Evolutionary conservation across 2,329 filamentous ascomycete genomes (phyloP), one percentile per base, ranked within the genome.

Genomic region (Xylaria hypoxylon): DNA sequence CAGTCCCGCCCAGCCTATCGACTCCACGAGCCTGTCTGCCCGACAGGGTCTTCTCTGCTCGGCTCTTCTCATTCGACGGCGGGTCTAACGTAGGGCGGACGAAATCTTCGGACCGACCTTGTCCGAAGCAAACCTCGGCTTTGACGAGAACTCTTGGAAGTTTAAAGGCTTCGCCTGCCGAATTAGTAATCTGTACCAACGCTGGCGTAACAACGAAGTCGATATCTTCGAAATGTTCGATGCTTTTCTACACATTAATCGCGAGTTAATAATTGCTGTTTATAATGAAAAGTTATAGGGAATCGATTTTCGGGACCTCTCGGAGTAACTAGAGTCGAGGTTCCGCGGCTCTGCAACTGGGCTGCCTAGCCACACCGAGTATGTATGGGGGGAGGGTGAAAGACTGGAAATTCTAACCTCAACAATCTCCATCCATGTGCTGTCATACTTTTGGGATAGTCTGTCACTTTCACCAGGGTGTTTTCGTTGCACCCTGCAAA

Each of bases 141-240:
- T 63, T 62, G 8, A 63, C 33, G 1, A 62, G 33, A 5, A 66
- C 59, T 19, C 35, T 47, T 31, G 45, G 59, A 1, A 15, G 0
- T 0, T 26, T 19, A n/a, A 66, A 66, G 5, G 10, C 13, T 3
- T 63, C 59, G 0, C 59, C 59, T 15, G 15, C 22, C 5, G 64
- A 66, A 19, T 66, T 66, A 1, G 44, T 59, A 5, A 58, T 1
- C 35, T 63, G 59, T 4, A 58, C n/a, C 2, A 66, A 42, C 10
- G 64, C 64, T 31, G 64, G 64, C 26, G 59, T 11, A 22, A 66
- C 31, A 24, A 63, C 8, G 24, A 66, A 59, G 15, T 66, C 64
- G 40, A 66, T 50, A n/a, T 53, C 40, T 19, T 47, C 53, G 19
- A 24, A 51, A 19, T 44, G 24, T 1, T 1, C 3, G 1, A 66